Base-by-base conservation (phyloP, 1,284 basidiomycete genomes). In the Cerioporus squamosus region DNA sequence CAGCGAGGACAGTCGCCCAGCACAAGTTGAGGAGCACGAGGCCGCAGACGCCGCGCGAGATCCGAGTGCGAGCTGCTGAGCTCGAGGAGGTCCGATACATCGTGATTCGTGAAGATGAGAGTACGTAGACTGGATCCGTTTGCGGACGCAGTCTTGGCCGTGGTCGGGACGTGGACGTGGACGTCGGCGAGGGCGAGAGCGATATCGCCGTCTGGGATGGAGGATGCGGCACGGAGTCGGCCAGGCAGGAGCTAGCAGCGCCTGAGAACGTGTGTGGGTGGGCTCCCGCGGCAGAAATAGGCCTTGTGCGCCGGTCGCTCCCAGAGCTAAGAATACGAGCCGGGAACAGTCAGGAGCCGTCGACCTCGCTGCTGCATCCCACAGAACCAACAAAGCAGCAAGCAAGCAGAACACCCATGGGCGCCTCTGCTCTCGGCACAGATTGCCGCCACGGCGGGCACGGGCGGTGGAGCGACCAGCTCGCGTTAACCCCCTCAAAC, bases 151-250 rank as follows among this genome's bases (percentile, higher is more conserved):
- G 33, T 17, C 33, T 12, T 36, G 33, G 33, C 33, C 33, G 33
- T 36, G 33, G 33, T 36, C 33, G 33, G 33, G 33, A n/a, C 22
- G 55, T 47, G 9, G 53, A 26, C 84, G 81, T 20, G 88, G 26
- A 17, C 44, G 40, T 51, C 24, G 31, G 22, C 12, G 53, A 23
- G 22, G 40, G 38, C 43, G 24, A 31, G 17, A 24, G 18, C 43
- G 51, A 26, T n/a, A 18, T 43, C 18, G 40, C 18, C n/a, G 40
- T 43, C n/a, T 22, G 18, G 40, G 22, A 22, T 43, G 42, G 54
- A 38, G 42, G 54, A 50, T 26, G 48, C 54, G 54, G 48, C 54
- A 55, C 48, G 54, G 36, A n/a, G 17, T 29, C 47, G 54, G 54
- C 48, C 31, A 6, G 53, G 53, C 44, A 20, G 20, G 22, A 24